Base-by-base conservation (phyloP, 345 rosid genomes). In the Laguncularia racemosa region DNA sequence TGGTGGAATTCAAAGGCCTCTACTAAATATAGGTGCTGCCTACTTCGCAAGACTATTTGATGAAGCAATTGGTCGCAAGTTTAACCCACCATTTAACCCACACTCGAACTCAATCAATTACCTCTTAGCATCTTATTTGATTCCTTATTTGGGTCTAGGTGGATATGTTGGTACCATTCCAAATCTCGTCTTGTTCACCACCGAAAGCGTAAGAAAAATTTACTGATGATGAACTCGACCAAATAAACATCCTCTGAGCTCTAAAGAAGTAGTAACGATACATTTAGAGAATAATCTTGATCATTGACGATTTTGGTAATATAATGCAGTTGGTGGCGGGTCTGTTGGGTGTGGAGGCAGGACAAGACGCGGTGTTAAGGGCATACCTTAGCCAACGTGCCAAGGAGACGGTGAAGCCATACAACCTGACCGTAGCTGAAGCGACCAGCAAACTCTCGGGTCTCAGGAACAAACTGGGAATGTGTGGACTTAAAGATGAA, bases 161-260 rank as follows among this genome's bases (percentile, higher is more conserved):
- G 95, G 86, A 50, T 90, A 86, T 4, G 92, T 84, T 0, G 95
- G 90, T 16, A 60, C 85, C 46, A 81, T 69, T 20, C 97, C 92
- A 1, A 12, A 58, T 52, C 81, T 90, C 11, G 56, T 14, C 65
- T 46, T 38, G 50, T 62, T 15, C 52, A 55, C 62, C 45, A 26
- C 73, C 48, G 68, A 60, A 65, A 40, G 50, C 47, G 95, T 89
- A 81, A 69, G 44, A 13, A 45, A 19, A 28, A 6, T 20, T 59
- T 1, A 12, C 20, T 9, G 16, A n/a, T 33, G 12, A 12, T 44
- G 48, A 0, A 12, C 16, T 46, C 2, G 3, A 4, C 3, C 13
- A 9, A 48, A 9, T 18, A 17, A 21, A 6, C 2, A 46, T 13
- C 10, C 13, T 17, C 5, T 44, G 21, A 58, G 3, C n/a, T 17